These are phyloP conservation scores for Aspergillus sclerotialis DNA, from an alignment of 2,329 filamentous ascomycete genomes.

Conservation along the genomic window DNA sequence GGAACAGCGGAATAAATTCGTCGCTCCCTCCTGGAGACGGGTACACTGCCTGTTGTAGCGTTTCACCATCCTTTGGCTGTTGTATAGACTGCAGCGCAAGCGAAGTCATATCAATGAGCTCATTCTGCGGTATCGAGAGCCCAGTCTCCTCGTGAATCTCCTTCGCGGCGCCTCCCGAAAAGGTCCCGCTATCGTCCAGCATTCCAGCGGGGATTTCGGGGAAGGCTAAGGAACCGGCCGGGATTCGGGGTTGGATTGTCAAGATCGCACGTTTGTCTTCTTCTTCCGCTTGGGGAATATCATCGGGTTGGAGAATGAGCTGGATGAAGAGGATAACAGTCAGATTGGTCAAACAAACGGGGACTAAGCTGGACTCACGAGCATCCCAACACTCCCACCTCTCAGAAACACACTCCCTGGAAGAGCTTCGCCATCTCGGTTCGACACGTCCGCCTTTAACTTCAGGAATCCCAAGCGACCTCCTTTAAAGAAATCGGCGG, in stretches of 20 bases:
- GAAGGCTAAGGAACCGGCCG: conserved; percentile 49
- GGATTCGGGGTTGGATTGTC: conserved; percentile 51
- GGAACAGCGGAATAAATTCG: conserved; percentile 52
- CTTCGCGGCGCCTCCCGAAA: conserved; percentile 49
- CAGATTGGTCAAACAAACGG: conserved; percentile 1
- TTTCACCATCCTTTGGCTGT: conserved; percentile 20
- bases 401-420: conserved; percentile 53
- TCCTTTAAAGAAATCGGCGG: conserved; percentile 47
- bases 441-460: conserved; percentile 47
- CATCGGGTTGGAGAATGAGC: conserved; percentile 50
- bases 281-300: conserved; percentile 35
- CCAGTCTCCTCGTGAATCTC: conserved; percentile 54
- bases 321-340: conserved; percentile 14
- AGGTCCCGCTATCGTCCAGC: conserved; percentile 49
- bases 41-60: conserved; percentile 45
- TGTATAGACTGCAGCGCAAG: conserved; percentile 33
- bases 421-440: conserved; percentile 43
- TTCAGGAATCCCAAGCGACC: conserved; percentile 51
- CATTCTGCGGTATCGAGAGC: conserved; percentile 41
- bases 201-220: conserved; percentile 55
- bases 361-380: conserved; percentile 33
- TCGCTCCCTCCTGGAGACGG: conserved; percentile 51
- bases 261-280: conserved; percentile 44
- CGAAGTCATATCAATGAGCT: conserved; percentile 50
- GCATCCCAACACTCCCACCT: conserved; percentile 52